Percentiles rank a stretch among this genome's conserved stretches.
Evolutionary conservation across 331 rosid species (phyloP).

Genomic region (Spiraea crenata): DNA sequence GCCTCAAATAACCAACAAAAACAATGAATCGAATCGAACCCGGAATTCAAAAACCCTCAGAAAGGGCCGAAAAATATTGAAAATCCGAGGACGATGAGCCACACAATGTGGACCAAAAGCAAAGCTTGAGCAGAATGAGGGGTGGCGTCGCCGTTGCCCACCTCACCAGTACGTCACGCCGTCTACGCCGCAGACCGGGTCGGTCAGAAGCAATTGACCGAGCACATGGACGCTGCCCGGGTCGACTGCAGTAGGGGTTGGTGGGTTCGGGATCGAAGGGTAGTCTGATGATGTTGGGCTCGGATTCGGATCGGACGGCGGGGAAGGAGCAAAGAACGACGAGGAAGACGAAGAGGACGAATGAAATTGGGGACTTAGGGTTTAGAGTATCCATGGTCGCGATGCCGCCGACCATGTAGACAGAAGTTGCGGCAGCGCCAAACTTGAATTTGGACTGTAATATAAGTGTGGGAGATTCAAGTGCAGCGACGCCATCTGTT

Average conservation of each 20-base stretch:
- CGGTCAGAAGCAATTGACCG: conserved; percentile 70
- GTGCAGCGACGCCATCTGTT: too few relatives aligned
- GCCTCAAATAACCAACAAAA: neutral
- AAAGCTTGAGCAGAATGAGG: conserved; percentile 82
- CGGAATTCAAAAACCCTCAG: conserved; percentile 20
- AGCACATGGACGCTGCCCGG: conserved; percentile 42
- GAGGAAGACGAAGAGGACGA: conserved; percentile 21
- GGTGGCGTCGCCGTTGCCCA: conserved; percentile 68
- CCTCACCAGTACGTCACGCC: conserved; percentile 97
- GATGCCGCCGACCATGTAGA: too few relatives aligned
- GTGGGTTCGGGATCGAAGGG: conserved; percentile 38
- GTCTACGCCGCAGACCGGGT: conserved; percentile 89
- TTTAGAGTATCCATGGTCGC: conserved; percentile 36
- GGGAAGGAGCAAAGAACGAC: conserved; percentile 26
- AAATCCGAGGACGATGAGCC: conserved; percentile 78
- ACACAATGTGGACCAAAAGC: conserved; percentile 76
- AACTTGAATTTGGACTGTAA: too few relatives aligned
- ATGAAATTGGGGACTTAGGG: conserved; percentile 24
- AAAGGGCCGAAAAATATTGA: conserved; percentile 77
- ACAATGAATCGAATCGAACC: neutral
- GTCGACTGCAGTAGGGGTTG: conserved; percentile 35
- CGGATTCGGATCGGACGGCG: conserved; percentile 15
- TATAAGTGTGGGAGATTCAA: too few relatives aligned
- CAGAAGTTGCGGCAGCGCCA: too few relatives aligned
- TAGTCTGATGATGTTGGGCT: conserved; percentile 29